Evolutionary conservation across 2,329 filamentous ascomycete species (phyloP).

Genomic region (Rutstroemia sp.): DNA sequence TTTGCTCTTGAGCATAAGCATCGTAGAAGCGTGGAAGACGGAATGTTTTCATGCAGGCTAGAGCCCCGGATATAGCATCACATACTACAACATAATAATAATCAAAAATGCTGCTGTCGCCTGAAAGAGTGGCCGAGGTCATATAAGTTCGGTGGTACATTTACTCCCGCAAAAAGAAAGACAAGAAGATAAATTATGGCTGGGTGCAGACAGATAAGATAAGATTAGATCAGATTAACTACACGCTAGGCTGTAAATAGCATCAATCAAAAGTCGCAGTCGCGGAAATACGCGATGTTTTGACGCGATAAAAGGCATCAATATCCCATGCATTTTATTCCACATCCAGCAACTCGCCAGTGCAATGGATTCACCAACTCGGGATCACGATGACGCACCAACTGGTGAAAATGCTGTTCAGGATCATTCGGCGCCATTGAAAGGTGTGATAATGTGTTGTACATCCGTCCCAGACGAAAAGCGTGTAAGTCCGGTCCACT

Average conservation of each 20-base stretch:
- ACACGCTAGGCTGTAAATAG: too few relatives aligned
- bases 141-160: not conserved
- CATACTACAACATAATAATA: not conserved
- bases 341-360: not conserved
- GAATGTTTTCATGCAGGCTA: not conserved
- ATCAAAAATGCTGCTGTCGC: not conserved
- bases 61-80: not conserved
- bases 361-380: not conserved
- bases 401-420: slow-evolving; percentile 11
- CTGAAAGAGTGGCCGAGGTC: not conserved
- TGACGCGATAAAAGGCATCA: not conserved
- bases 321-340: not conserved
- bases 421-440: slow-evolving; percentile 39
- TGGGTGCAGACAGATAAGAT: too few relatives aligned
- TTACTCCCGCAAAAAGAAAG: too few relatives aligned
- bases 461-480: slow-evolving; percentile 76
- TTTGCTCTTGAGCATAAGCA: not conserved
- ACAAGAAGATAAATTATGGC: too few relatives aligned
- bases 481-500: slow-evolving; percentile 48
- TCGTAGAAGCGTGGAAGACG: not conserved
- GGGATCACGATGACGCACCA: not conserved
- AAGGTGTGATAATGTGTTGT: slow-evolving; percentile 75
- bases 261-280: too few relatives aligned
- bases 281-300: not conserved
- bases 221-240: too few relatives aligned